Evolutionary conservation across 2,329 filamentous ascomycete genomes (phyloP).

Genomic region (Botryosphaeria agaves): DNA sequence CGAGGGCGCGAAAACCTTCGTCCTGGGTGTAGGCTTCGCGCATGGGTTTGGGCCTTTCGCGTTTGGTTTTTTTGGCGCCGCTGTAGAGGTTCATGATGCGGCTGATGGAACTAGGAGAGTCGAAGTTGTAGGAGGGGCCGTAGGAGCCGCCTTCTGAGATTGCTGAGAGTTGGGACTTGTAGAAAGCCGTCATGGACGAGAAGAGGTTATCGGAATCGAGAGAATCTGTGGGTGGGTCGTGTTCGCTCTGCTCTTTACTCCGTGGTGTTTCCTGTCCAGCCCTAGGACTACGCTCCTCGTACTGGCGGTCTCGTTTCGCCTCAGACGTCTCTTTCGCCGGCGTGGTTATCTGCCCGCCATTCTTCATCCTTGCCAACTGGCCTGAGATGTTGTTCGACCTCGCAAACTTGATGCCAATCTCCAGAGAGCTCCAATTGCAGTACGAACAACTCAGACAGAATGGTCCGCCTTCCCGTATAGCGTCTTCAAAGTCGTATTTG

Average conservation of each 20-base stretch:
- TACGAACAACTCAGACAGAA: constrained; percentile 77
- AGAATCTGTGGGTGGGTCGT: constrained; percentile 10
- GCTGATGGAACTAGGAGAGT: constrained; percentile 64
- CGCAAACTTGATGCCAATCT: constrained; percentile 80
- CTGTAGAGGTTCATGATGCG: constrained; percentile 89
- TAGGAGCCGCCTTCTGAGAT: constrained; percentile 35
- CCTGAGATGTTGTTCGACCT: constrained; percentile 72
- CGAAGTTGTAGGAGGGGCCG: constrained; percentile 32
- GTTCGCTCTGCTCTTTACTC: constrained; percentile 2
- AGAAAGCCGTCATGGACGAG: constrained; percentile 59
- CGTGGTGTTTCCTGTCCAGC: too few relatives aligned
- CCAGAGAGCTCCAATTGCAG: constrained; percentile 82
- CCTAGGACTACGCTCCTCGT: too few relatives aligned
- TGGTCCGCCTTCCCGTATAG: constrained; percentile 38
- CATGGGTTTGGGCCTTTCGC: constrained; percentile 54
- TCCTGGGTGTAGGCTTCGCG: constrained; percentile 54
- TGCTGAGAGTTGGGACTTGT: constrained; percentile 59
- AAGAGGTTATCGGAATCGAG: constrained; percentile 50
- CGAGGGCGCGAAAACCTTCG: constrained; percentile 53
- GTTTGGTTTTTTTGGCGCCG: constrained; percentile 42
- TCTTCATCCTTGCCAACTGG: constrained; percentile 56
- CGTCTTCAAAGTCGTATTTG: constrained; percentile 5
- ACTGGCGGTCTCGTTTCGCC: too few relatives aligned
- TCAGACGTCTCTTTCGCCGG: constrained; percentile 19
- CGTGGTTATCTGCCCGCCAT: constrained; percentile 22